A percentile compares a stretch with the other conserved stretches of the same genome.
These are phyloP conservation scores for Neurospora sp. DNA, from an alignment of 495 filamentous ascomycete genomes.

Conservation along the genomic window DNA sequence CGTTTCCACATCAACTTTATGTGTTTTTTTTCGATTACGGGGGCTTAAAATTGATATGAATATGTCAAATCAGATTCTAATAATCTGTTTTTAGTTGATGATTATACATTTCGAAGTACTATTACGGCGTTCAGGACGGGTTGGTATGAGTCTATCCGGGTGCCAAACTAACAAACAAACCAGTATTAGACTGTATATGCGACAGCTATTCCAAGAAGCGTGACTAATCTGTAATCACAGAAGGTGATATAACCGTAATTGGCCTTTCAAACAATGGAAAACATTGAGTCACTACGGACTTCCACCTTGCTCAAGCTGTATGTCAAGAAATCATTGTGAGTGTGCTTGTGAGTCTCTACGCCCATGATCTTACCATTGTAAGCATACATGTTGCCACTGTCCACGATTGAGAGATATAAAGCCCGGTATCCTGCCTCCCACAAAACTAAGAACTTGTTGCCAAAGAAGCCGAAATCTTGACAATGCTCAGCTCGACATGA, in stretches of 20 bases:
- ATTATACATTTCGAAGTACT: no score
- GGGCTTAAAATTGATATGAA: no score
- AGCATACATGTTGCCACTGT: neutral
- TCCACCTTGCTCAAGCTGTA: neutral
- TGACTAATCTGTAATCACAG: neutral
- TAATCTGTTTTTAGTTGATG: no score
- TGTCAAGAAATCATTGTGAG: neutral
- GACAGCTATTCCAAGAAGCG: neutral
- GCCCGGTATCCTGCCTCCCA: rapidly evolving
- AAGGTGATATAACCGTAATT: neutral
- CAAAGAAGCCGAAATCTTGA: neutral
- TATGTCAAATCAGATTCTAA: no score
- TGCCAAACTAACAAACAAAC: no score
- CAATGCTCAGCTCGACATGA: neutral
- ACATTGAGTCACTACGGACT: neutral
- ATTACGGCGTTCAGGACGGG: no score
- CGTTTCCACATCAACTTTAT: no score
- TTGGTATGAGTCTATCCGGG: no score
- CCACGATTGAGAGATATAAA: neutral
- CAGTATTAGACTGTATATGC: no score
- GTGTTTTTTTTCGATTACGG: no score
- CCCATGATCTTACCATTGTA: neutral
- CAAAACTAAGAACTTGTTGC: neutral
- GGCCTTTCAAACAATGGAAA: neutral
- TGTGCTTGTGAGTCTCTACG: neutral